phyloP scores from a whole-genome alignment of 2,329 filamentous ascomycete species.

The Sclerotinia trifoliorum region DNA sequence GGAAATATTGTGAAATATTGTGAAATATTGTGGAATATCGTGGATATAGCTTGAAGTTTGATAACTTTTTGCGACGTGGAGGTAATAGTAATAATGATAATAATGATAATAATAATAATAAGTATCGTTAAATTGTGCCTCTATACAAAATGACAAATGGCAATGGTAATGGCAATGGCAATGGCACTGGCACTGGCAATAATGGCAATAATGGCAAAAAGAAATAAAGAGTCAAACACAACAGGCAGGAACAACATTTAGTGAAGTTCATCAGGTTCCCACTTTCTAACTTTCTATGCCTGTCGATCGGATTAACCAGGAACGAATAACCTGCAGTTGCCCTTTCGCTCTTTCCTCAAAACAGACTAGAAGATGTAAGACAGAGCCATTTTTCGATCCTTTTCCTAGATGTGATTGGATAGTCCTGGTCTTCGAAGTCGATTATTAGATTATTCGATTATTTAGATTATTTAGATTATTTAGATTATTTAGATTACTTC shows the following conservation, averaged over 20 bases:
- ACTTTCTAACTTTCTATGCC: conserved; percentile 3
- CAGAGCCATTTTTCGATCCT: background rate
- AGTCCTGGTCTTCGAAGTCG: background rate
- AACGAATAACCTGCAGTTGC: background rate
- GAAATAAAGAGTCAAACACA: conserved; percentile 5
- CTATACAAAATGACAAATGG: no score
- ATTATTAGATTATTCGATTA: background rate
- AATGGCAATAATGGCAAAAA: background rate
- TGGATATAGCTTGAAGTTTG: background rate
- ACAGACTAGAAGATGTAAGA: background rate
- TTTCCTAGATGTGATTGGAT: background rate
- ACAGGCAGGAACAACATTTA: conserved; percentile 11
- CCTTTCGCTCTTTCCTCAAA: background rate
- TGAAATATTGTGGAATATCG: background rate
- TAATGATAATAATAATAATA: no score
- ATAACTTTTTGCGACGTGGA: background rate
- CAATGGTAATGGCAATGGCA: no score
- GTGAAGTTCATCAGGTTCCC: background rate
- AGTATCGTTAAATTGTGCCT: no score
- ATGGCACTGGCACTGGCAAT: no score
- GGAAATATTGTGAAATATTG: no score
- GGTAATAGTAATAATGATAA: background rate
- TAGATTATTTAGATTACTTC: no score
- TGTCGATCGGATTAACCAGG: conserved; percentile 10
- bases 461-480: no score